These are phyloP conservation scores for Teunomyces lycoperdinae DNA, from an alignment of 805 yeast genomes.

Conservation along the genomic window DNA sequence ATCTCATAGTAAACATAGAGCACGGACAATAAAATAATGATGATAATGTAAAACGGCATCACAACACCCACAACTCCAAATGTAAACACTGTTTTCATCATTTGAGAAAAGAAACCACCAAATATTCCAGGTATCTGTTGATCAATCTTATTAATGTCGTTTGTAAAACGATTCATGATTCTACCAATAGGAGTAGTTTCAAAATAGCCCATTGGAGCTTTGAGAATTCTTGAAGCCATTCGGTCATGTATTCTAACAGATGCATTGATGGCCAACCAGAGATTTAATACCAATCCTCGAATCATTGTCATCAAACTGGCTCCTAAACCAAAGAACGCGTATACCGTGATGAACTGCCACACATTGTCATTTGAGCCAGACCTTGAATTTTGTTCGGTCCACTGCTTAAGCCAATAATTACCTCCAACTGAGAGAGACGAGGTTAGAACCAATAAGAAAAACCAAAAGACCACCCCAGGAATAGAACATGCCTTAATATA, in stretches of 20 bases:
- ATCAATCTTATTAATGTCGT: conserved; percentile 24
- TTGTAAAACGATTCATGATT: conserved; percentile 27
- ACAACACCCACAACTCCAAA: conserved; percentile 22
- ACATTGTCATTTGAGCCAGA: conserved; percentile 17
- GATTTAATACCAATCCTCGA: conserved; percentile 18
- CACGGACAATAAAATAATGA: conserved; percentile 16
- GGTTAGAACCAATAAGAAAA: conserved; percentile 22
- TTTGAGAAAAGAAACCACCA: conserved; percentile 14
- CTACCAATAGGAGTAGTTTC: conserved; percentile 31
- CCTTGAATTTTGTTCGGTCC: conserved; percentile 22
- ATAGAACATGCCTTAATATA: conserved; percentile 33
- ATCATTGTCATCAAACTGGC: conserved; percentile 13
- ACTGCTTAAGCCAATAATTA: conserved; percentile 22
- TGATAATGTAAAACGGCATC: conserved; percentile 22
- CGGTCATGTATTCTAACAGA: conserved; percentile 22
- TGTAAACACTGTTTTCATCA: conserved; percentile 17
- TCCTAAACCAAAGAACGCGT: conserved; percentile 15
- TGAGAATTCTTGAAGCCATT: conserved; percentile 23
- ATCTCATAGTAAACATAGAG: conserved; percentile 23
- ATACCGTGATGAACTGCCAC: conserved; percentile 16
- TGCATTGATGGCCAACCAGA: conserved; percentile 21
- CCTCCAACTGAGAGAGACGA: conserved; percentile 14
- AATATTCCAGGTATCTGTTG: conserved; percentile 19
- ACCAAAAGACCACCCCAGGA: conserved; percentile 44
- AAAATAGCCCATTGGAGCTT: conserved; percentile 29